Percentiles rank a stretch among this genome's conserved stretches.
These are phyloP conservation scores for Monascus purpureus DNA, from an alignment of 495 filamentous ascomycete species.

Conservation along the genomic window DNA sequence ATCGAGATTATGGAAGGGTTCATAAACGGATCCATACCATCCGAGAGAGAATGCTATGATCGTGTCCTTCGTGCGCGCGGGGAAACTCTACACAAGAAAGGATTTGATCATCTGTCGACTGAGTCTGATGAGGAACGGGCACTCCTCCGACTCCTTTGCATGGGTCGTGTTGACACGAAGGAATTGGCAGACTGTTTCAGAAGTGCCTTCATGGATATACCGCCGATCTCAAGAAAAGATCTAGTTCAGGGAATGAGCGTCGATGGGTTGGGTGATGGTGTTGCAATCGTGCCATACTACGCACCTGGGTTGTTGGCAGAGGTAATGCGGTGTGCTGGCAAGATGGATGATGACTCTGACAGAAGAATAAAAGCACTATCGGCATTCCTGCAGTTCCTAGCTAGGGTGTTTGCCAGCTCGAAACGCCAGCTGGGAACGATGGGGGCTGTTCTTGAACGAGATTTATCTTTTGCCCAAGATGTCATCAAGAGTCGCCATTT, in stretches of 20 bases:
- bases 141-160: constrained; percentile 10
- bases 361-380: constrained; percentile 1
- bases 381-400: constrained; percentile 10
- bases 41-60: constrained; percentile 15
- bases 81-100: constrained; percentile 1
- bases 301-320: constrained; percentile 9
- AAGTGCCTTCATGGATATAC: constrained; percentile 6
- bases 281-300: constrained; percentile 12
- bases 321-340: constrained; percentile 1
- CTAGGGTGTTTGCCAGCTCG: constrained; percentile 4
- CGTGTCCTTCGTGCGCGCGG: constrained; percentile 4
- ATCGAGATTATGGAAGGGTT: constrained; percentile 11
- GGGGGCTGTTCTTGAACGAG: constrained; percentile 6
- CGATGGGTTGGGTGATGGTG: constrained; percentile 9
- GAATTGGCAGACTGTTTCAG: constrained; percentile 6
- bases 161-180: constrained; percentile 9
- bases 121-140: constrained; percentile 5
- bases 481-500: constrained; percentile 6
- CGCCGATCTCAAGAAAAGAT: neutral
- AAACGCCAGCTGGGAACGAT: constrained; percentile 1
- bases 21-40: constrained; percentile 1
- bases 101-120: constrained; percentile 2
- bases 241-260: constrained; percentile 13
- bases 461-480: constrained; percentile 8
- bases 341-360: neutral